Base-by-base conservation (phyloP, 2,329 filamentous ascomycete genomes). In the Lecanicillium sp. region DNA sequence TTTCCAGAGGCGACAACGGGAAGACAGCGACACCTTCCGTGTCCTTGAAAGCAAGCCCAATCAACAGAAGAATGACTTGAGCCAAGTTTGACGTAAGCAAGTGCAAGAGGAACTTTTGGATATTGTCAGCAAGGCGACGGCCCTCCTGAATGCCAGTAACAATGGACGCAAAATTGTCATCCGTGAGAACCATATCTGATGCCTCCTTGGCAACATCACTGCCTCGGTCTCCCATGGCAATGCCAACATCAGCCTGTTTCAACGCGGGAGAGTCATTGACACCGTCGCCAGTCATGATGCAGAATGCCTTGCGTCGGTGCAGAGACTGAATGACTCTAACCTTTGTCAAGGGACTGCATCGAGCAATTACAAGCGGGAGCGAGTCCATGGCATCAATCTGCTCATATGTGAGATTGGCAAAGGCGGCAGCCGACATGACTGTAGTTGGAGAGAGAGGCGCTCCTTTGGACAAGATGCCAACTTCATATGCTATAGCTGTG, bases 131-230 rank as follows among this genome's bases (percentile, higher is more conserved):
- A 37, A 84, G 67, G 28, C 80, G 67, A 30, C 81, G 73, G 11
- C 81, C 81, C 57, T 85, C 80, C 53, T 81, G 74, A 33, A 85
- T 78, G 25, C 77, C 80, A n/a, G 76, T 80, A 29, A 85, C 71
- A 40, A 85, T 85, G 19, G 82, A 87, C 9, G 86, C 84, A 54
- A 94, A 94, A 61, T 94, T 89, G 58, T 92, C 86, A 54, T 92
- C 85, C 0, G 85, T 88, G 29, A 94, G 67, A 27, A 94, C 85
- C 71, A 94, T 92, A 53, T 94, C 86, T 1, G 85, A 83, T 3
- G 86, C 86, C 59, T 92, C 80, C 51, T 85, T 85, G 45, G 82
- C 81, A 9, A 86, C 81, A 52, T 85, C 82, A 32, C 76, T 82
- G 13, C 82, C 82, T 30, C 78, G 70, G 45, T 77, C 65, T 34